Conservation (phyloP, 441 rosid genomes). For the Arabidopsis hybrid region DNA sequence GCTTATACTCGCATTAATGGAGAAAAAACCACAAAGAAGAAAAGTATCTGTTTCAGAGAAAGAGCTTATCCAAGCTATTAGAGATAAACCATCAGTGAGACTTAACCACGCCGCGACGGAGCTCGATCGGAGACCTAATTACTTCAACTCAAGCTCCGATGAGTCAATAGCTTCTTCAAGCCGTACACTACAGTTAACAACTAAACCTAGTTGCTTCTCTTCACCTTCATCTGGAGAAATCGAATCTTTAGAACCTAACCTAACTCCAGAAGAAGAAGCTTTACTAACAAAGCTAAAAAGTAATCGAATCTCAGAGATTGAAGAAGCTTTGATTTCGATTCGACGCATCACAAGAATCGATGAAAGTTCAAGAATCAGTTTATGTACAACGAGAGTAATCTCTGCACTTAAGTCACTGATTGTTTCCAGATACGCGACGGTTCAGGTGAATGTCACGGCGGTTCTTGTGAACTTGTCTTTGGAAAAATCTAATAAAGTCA, state of each 20-base stretch:
- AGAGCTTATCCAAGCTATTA: constrained; percentile 45
- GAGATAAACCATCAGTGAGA: constrained; percentile 47
- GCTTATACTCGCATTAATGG: constrained; percentile 55
- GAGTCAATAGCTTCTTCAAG: constrained; percentile 51
- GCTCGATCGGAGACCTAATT: constrained; percentile 50
- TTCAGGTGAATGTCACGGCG: constrained; percentile 83
- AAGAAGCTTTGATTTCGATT: constrained; percentile 64
- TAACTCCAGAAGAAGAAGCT: constrained; percentile 58
- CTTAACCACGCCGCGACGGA: constrained; percentile 56
- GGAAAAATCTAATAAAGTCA: constrained; percentile 69
- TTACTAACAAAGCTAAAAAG: constrained; percentile 59
- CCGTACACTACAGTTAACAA: constrained; percentile 53
- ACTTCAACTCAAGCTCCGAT: constrained; percentile 58
- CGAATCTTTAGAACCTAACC: constrained; percentile 46
- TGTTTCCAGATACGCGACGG: constrained; percentile 57
- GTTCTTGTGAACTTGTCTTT: constrained; percentile 78
- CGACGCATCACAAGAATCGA: constrained; percentile 66
- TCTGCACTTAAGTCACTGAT: constrained; percentile 56
- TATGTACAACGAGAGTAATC: constrained; percentile 66
- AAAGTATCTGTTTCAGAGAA: constrained; percentile 38
- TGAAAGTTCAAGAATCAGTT: constrained; percentile 53
- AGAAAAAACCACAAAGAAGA: constrained; percentile 20
- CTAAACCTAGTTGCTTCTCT: constrained; percentile 68
- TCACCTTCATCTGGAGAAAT: constrained; percentile 69
- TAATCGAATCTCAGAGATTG: constrained; percentile 55